These are phyloP conservation scores for Phytophthora citricola DNA, from an alignment of 352 stramenopile genomes.

Conservation along the genomic window DNA sequence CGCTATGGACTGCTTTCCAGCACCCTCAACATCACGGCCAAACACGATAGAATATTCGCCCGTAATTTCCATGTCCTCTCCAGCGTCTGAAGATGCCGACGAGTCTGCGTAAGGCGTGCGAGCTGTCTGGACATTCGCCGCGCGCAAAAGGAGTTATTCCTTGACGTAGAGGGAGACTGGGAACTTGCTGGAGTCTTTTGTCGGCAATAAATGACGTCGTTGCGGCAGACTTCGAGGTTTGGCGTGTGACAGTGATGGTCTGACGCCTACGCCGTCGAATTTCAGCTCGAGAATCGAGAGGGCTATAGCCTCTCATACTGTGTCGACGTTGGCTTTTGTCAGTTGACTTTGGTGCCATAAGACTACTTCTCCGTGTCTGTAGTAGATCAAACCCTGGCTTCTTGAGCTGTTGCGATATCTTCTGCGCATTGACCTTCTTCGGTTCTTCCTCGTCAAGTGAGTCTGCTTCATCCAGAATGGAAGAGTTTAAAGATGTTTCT, in stretches of 20 bases:
- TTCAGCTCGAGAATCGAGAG: conserved; percentile 78
- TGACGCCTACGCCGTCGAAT: conserved; percentile 57
- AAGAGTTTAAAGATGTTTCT: conserved; percentile 87
- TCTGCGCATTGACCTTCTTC: conserved; percentile 26
- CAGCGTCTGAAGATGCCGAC: conserved; percentile 77
- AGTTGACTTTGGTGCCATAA: conserved; percentile 34
- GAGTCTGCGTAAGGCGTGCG: conserved; percentile 74
- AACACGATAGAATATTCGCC: conserved; percentile 65
- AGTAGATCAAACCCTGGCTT: conserved; percentile 40
- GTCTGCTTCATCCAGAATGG: conserved; percentile 81
- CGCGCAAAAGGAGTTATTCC: conserved; percentile 59
- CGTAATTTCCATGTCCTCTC: conserved; percentile 90
- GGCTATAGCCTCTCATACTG: conserved; percentile 78
- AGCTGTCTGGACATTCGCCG: conserved; percentile 28
- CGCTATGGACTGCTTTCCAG: conserved; percentile 10
- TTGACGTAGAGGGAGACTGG: conserved; percentile 17
- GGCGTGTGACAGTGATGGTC: conserved; percentile 40
- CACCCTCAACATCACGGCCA: conserved; percentile 11
- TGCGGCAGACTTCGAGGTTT: conserved; percentile 10
- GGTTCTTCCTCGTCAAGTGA: conserved; percentile 56
- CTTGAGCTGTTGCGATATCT: conserved; percentile 14
- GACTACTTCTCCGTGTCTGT: conserved; percentile 37
- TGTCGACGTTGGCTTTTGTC: conserved; percentile 57
- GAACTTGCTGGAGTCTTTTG: conserved; percentile 12
- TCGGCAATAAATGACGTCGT: conserved; percentile 15